Conservation (phyloP, 1,139 yeast species). For the Pichia sp. region DNA sequence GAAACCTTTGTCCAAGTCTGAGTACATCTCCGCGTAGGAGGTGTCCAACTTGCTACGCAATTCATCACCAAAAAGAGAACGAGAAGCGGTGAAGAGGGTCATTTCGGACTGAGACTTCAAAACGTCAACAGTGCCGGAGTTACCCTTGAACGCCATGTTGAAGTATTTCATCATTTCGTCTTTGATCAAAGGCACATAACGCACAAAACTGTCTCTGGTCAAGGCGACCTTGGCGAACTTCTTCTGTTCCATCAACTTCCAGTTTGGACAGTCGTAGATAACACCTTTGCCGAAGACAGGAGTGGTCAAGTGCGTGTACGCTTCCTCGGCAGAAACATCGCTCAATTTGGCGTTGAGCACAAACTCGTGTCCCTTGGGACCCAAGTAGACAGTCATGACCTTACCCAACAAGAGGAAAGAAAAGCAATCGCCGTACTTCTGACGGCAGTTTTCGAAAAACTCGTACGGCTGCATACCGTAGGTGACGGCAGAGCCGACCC, state of each 20-base stretch:
- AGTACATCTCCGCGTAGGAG: conserved; percentile 77
- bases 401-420: conserved; percentile 85
- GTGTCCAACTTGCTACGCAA: conserved; percentile 80
- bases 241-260: conserved; percentile 95
- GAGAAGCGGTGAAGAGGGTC: conserved; percentile 93
- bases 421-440: conserved; percentile 86
- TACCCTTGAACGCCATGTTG: conserved; percentile 32
- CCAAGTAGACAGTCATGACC: conserved; percentile 92
- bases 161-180: conserved; percentile 73
- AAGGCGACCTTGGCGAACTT: conserved; percentile 90
- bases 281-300: conserved; percentile 98
- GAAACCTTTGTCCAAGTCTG: conserved; percentile 94
- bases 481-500: conserved; percentile 86
- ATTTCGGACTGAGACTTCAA: conserved; percentile 89
- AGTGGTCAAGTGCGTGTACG: conserved; percentile 90
- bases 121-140: conserved; percentile 60
- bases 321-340: conserved; percentile 94
- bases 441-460: conserved; percentile 74
- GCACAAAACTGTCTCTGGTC: conserved; percentile 76
- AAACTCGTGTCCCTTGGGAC: conserved; percentile 97
- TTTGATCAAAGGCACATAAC: conserved; percentile 83
- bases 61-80: conserved; percentile 87
- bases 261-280: conserved; percentile 92
- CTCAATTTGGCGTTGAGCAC: conserved; percentile 85
- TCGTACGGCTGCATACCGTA: conserved; percentile 94